Percentiles rank a stretch among this genome's conserved stretches.
phyloP scores from a whole-genome alignment of 257 asterid genomes.

The Solanum habrochaites region DNA sequence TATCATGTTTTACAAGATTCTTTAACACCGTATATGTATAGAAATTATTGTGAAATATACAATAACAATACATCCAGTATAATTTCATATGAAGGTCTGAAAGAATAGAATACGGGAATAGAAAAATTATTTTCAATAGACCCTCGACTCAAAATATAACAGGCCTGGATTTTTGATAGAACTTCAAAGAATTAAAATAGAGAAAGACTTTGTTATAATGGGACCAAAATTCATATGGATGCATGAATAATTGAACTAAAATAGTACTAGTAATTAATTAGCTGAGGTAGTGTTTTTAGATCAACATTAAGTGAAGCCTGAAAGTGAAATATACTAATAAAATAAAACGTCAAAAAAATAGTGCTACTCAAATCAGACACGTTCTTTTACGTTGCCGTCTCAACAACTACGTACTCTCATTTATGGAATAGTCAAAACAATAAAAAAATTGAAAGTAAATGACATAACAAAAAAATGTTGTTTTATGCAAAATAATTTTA shows the following conservation, averaged over 20 bases:
- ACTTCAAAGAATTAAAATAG: background rate
- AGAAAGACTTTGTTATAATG: background rate
- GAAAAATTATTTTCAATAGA: background rate
- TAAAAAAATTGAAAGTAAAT: background rate
- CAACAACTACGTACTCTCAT: background rate
- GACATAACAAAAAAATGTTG: background rate
- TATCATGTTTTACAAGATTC: background rate
- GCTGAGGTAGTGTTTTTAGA: background rate
- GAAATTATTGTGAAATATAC: background rate
- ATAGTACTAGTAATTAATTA: background rate
- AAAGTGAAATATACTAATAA: background rate
- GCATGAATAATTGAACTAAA: background rate
- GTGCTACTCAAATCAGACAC: background rate
- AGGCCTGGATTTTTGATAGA: background rate
- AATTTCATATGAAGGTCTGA: background rate
- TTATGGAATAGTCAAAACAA: background rate
- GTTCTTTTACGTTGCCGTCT: background rate
- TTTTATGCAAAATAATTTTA: background rate
- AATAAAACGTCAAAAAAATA: background rate
- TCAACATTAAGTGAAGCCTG: background rate
- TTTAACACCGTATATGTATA: background rate
- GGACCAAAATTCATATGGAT: background rate
- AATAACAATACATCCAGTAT: background rate
- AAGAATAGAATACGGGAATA: background rate
- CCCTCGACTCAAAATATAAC: background rate